Evolutionary conservation across 2,329 filamentous ascomycete genomes (phyloP).

Genomic region (Claviceps digitariae): DNA sequence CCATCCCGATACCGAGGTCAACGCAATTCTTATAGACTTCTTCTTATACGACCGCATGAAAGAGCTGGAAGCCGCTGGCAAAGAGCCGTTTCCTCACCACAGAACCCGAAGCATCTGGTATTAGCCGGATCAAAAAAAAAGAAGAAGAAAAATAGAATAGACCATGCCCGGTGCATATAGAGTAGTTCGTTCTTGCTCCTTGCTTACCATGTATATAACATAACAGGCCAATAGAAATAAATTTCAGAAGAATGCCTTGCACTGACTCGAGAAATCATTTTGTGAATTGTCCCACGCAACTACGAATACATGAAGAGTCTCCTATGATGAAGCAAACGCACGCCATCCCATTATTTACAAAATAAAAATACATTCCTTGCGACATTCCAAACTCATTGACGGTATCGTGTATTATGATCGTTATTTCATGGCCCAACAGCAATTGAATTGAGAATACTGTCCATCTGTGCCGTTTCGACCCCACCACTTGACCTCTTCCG

Average conservation of each 20-base stretch:
- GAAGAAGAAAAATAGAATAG: background rate
- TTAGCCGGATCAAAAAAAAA: slow-evolving; percentile 23
- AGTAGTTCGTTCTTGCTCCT: background rate
- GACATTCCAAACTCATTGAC: slow-evolving; percentile 5
- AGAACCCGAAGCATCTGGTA: slow-evolving; percentile 93
- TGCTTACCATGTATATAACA: background rate
- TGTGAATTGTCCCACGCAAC: background rate
- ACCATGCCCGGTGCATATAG: background rate
- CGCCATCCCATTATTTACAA: slow-evolving; percentile 6
- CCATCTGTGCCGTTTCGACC: slow-evolving; percentile 59
- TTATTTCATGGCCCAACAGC: slow-evolving; percentile 22
- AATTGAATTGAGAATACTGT: slow-evolving; percentile 46
- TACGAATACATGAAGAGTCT: background rate
- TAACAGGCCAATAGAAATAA: background rate
- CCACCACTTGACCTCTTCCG: slow-evolving; percentile 40
- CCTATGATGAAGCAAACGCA: background rate
- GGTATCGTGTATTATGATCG: background rate
- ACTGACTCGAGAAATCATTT: background rate
- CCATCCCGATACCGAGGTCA: slow-evolving; percentile 59
- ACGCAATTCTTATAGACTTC: slow-evolving; percentile 92
- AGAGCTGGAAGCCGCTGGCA: slow-evolving; percentile 52
- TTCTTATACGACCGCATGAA: slow-evolving; percentile 95
- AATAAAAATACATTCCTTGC: background rate
- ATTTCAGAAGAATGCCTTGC: background rate
- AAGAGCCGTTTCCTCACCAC: slow-evolving; percentile 59